Percentiles rank a stretch among this genome's conserved stretches.
Evolutionary conservation across 2,329 filamentous ascomycete species (phyloP).

Genomic region (Epichloe festucae): DNA sequence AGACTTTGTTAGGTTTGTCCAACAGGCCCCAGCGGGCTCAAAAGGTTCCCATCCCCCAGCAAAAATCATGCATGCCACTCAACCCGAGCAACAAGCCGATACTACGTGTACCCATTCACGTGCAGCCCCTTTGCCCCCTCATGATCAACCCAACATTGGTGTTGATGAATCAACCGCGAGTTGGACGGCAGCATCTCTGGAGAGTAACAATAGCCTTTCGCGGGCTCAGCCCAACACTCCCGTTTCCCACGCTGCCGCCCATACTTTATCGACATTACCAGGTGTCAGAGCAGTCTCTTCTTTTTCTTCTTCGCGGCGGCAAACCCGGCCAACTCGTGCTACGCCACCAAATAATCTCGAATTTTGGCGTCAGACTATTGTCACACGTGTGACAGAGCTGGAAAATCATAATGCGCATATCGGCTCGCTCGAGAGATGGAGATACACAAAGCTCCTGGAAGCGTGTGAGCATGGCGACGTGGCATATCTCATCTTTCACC

Average conservation of each 20-base stretch:
- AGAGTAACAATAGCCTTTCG: neutral
- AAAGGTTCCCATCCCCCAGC: neutral
- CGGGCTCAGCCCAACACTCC: neutral
- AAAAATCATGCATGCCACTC: neutral
- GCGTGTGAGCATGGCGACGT: slow-evolving; percentile 44
- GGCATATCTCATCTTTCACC: slow-evolving; percentile 54
- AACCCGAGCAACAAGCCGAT: neutral
- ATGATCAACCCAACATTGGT: neutral
- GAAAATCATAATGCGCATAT: neutral
- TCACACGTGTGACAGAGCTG: neutral
- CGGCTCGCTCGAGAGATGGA: slow-evolving; percentile 27
- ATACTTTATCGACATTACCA: neutral
- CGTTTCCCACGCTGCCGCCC: neutral
- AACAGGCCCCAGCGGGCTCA: neutral
- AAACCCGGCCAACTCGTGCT: neutral
- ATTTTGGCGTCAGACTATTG: neutral
- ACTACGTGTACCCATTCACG: neutral
- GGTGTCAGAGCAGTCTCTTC: neutral
- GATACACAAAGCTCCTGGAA: slow-evolving; percentile 40
- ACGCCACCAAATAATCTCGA: neutral
- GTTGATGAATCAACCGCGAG: neutral
- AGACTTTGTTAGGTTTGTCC: neutral
- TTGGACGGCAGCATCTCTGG: neutral
- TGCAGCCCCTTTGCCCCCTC: neutral
- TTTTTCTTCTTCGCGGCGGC: neutral